Evolutionary conservation across 2,329 filamentous ascomycete genomes (phyloP).

Genomic region (Thermothelomyces thermophilus): DNA sequence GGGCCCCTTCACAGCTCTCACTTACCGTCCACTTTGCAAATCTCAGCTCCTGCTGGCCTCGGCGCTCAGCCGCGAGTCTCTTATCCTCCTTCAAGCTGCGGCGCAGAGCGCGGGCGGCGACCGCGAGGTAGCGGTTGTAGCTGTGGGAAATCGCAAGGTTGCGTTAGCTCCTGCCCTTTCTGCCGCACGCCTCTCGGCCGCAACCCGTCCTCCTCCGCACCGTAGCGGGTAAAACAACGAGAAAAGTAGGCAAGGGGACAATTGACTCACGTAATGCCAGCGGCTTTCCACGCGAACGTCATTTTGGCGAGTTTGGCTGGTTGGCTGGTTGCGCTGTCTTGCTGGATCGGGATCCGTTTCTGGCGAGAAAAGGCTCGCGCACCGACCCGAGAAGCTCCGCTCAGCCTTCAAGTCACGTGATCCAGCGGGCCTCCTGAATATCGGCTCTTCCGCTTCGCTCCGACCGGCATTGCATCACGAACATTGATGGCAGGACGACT

Average conservation of each 20-base stretch:
- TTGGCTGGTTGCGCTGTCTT: conserved; percentile 26
- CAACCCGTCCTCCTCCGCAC: conserved; percentile 11
- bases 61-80: conserved; percentile 78
- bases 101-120: conserved; percentile 91
- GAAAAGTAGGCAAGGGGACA: neutral
- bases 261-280: conserved; percentile 80
- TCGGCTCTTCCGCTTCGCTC: neutral
- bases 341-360: conserved; percentile 28
- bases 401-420: conserved; percentile 26
- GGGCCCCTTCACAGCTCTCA: too few species aligned
- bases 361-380: conserved; percentile 26
- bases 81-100: conserved; percentile 95
- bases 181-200: neutral
- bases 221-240: neutral
- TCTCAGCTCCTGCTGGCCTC: conserved; percentile 81
- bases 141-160: conserved; percentile 40
- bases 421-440: neutral
- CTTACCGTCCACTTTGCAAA: conserved; percentile 96
- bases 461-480: neutral
- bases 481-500: too few species aligned
- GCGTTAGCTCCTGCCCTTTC: conserved; percentile 9
- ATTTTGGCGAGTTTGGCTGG: conserved; percentile 55
- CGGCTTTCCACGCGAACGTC: conserved; percentile 97
- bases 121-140: conserved; percentile 99
- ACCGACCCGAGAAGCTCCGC: conserved; percentile 27